Evolutionary conservation across 345 rosid genomes (phyloP).

Genomic region (Arabidopsis arenosa): DNA sequence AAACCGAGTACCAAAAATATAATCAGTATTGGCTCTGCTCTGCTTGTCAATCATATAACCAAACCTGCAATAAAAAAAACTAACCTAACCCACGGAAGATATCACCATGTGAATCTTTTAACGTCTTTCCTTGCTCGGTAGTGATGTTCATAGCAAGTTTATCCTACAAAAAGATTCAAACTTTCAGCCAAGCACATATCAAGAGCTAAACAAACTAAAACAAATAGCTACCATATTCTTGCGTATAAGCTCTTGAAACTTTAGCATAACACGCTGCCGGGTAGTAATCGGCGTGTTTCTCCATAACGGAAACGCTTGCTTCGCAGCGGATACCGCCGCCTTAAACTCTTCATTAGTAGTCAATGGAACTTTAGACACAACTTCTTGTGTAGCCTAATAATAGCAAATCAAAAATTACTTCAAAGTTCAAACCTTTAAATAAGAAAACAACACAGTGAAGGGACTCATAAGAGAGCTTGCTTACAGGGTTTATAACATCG

Average conservation of each 20-base stretch:
- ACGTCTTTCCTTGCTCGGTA: slow-evolving; percentile 93
- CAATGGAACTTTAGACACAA: slow-evolving; percentile 83
- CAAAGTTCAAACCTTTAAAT: neutral
- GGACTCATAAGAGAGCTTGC: slow-evolving; percentile 12
- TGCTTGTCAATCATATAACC: slow-evolving; percentile 11
- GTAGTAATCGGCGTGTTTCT: slow-evolving; percentile 85
- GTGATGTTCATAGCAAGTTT: slow-evolving; percentile 92
- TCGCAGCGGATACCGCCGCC: slow-evolving; percentile 90
- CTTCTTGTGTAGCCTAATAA: slow-evolving; percentile 89
- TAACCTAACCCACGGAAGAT: slow-evolving; percentile 95
- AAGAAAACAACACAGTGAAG: slow-evolving; percentile 10
- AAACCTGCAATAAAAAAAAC: slow-evolving; percentile 27
- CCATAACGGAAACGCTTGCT: slow-evolving; percentile 85
- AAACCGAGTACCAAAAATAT: neutral
- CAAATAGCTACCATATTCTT: slow-evolving; percentile 67
- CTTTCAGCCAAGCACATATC: slow-evolving; percentile 6
- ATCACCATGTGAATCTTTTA: slow-evolving; percentile 98
- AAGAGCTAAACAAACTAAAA: slow-evolving; percentile 1
- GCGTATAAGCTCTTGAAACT: slow-evolving; percentile 92
- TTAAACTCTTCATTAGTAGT: slow-evolving; percentile 91
- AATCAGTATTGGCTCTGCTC: neutral
- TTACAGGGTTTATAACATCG: slow-evolving; percentile 89
- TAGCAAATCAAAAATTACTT: neutral
- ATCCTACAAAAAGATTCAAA: slow-evolving; percentile 54
- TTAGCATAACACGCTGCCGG: slow-evolving; percentile 89